A percentile compares a stretch with the other conserved stretches of the same genome.
phyloP scores from a whole-genome alignment of 805 yeast species.

The Candida rishiriensis region DNA sequence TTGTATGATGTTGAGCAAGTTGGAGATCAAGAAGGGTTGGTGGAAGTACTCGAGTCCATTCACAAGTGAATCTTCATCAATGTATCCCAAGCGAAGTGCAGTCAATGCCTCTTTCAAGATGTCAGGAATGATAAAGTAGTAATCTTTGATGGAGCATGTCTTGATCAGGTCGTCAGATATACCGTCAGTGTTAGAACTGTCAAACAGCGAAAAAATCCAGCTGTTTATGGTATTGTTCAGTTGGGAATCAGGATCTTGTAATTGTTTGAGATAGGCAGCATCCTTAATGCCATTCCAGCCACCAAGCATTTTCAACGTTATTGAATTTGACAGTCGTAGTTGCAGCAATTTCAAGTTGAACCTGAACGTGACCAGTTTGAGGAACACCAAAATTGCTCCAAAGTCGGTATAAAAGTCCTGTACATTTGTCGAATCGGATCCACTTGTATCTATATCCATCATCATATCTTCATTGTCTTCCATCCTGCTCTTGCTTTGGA shows the following conservation, averaged over 20 bases:
- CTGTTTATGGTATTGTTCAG: constrained; percentile 40
- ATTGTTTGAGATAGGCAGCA: constrained; percentile 4
- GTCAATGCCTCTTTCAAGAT: constrained; percentile 68
- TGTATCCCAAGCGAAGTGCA: constrained; percentile 51
- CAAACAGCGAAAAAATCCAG: constrained; percentile 81
- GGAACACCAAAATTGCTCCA: constrained; percentile 53
- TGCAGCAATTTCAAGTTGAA: constrained; percentile 11
- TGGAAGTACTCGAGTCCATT: constrained; percentile 85
- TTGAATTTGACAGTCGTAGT: constrained; percentile 1
- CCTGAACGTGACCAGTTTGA: constrained; percentile 22
- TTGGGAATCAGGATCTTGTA: constrained; percentile 23
- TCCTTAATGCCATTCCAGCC: constrained; percentile 14
- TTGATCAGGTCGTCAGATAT: constrained; percentile 79
- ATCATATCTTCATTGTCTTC: constrained; percentile 17
- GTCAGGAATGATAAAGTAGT: constrained; percentile 64
- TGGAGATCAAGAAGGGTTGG: constrained; percentile 67
- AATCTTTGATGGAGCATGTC: constrained; percentile 60
- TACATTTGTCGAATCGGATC: constrained; percentile 52
- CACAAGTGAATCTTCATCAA: constrained; percentile 55
- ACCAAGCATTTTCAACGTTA: constrained; percentile 4
- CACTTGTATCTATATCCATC: constrained; percentile 32
- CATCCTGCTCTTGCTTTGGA: constrained; percentile 10
- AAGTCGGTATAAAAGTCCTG: constrained; percentile 68
- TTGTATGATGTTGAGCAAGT: constrained; percentile 43
- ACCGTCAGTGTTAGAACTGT: constrained; percentile 53